Conservation (phyloP, 2,329 filamentous ascomycete genomes). For the Sarocladium kiliense region DNA sequence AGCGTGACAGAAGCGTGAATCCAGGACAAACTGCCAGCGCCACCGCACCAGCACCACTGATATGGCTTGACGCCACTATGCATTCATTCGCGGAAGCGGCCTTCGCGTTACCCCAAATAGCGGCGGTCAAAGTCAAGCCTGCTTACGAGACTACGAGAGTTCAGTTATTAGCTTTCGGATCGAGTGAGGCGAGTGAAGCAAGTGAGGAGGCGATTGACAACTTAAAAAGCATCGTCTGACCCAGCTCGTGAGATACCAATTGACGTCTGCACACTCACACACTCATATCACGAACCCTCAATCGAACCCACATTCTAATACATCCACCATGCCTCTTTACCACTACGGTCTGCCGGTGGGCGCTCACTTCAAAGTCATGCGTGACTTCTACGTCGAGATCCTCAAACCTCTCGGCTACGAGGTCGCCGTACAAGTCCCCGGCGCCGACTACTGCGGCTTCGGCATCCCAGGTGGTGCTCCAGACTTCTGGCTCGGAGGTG, state of each 20-base stretch:
- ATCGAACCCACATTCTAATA: background rate
- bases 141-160: background rate
- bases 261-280: background rate
- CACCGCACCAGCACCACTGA: background rate
- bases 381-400: conserved; percentile 25
- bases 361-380: background rate
- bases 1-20: background rate
- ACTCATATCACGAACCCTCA: background rate
- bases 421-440: conserved; percentile 17
- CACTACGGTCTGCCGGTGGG: conserved; percentile 5
- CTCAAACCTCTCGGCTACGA: conserved; percentile 32
- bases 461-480: background rate
- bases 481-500: conserved; percentile 24
- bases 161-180: too few species aligned
- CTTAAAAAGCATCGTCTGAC: too few species aligned
- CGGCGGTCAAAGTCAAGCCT: background rate
- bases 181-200: too few species aligned
- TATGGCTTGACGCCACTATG: background rate
- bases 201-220: too few species aligned
- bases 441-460: background rate
- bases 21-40: background rate
- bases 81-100: background rate
- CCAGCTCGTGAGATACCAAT: background rate
- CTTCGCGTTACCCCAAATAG: background rate
- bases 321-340: background rate